phyloP scores from a whole-genome alignment of 352 stramenopile genomes.

The Globisporangium acanthophoron region DNA sequence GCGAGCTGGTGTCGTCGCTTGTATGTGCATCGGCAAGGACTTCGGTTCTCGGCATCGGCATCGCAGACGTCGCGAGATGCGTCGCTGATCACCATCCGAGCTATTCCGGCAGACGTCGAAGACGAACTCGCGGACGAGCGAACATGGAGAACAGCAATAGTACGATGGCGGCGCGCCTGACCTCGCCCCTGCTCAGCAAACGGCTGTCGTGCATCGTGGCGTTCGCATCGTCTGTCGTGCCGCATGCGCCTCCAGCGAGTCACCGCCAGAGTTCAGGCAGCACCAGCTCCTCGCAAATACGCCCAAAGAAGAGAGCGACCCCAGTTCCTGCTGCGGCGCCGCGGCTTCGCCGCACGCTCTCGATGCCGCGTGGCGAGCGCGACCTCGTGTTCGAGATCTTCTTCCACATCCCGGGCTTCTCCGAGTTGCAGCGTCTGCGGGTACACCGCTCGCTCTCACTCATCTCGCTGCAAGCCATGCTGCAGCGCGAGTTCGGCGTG shows the following conservation, averaged over 20 bases:
- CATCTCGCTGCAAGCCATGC: slow-evolving; percentile 40
- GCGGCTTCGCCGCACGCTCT: slow-evolving; percentile 17
- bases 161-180: neutral
- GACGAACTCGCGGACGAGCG: too few species aligned
- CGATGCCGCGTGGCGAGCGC: slow-evolving; percentile 9
- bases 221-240: neutral
- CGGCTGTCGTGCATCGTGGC: neutral
- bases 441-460: slow-evolving; percentile 47
- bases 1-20: too few species aligned
- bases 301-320: too few species aligned
- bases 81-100: neutral
- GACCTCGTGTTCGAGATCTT: slow-evolving; percentile 48
- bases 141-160: neutral
- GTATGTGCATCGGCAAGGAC: neutral
- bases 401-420: slow-evolving; percentile 29
- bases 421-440: slow-evolving; percentile 27
- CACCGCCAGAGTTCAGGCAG: neutral
- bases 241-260: neutral
- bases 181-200: slow-evolving; percentile 1
- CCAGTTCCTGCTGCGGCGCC: neutral
- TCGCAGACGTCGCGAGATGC: too few species aligned
- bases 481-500: slow-evolving; percentile 52
- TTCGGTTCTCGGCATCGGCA: too few species aligned
- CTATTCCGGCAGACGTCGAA: neutral
- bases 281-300: too few species aligned